Percentiles rank a stretch among this genome's conserved stretches.
Conservation (phyloP, 768 basidiomycete genomes). For the Boletus vermiculosoides region DNA sequence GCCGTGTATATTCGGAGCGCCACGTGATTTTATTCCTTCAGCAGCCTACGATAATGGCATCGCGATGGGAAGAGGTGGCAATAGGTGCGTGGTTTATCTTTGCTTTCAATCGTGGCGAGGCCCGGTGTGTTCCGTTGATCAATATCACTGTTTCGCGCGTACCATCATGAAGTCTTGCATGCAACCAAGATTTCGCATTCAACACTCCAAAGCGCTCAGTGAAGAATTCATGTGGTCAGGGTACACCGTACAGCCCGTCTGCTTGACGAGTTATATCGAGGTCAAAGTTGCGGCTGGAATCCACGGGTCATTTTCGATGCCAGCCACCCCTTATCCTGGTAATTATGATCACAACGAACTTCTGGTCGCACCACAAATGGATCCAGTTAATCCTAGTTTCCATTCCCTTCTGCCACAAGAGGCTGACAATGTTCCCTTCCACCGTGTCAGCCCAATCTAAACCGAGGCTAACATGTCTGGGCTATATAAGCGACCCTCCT, state of each 20-base stretch:
- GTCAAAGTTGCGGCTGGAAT: background rate
- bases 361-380: no score
- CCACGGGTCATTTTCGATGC: background rate
- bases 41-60: background rate
- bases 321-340: background rate
- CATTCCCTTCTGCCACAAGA: background rate
- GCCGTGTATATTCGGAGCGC: background rate
- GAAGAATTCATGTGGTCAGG: background rate
- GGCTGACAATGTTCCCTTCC: constrained; percentile 9
- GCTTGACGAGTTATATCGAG: background rate
- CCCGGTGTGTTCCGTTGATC: background rate
- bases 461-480: constrained; percentile 4
- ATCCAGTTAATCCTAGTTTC: background rate
- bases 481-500: constrained; percentile 5
- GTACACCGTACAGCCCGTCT: background rate
- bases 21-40: background rate
- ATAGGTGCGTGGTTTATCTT: background rate
- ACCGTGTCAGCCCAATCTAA: constrained; percentile 3
- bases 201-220: background rate
- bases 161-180: background rate
- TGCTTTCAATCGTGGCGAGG: background rate
- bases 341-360: no score
- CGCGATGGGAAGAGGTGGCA: no score
- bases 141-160: background rate
- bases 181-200: no score